These are phyloP conservation scores for Leccinellum luteum DNA, from an alignment of 768 basidiomycete species.

Conservation along the genomic window DNA sequence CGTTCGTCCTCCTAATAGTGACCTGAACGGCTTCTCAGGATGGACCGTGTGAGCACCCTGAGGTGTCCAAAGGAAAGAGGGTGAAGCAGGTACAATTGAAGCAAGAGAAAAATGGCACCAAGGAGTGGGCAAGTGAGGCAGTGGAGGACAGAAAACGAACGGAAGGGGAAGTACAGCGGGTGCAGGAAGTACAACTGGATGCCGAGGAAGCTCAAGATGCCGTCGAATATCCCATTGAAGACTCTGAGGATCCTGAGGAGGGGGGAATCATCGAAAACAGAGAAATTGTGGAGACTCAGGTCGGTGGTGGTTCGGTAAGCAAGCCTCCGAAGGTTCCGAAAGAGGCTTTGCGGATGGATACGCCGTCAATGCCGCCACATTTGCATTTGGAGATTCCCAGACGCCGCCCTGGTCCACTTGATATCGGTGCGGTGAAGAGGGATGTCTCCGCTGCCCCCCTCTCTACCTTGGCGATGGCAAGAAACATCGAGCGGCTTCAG, in stretches of 20 bases:
- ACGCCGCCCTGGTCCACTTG: conserved; percentile 70
- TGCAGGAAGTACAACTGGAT: too few species aligned
- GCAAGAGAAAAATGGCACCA: conserved; percentile 37
- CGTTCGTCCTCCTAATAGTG: conserved; percentile 56
- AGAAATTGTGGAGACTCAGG: conserved; percentile 26
- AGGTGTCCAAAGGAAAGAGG: conserved; percentile 51
- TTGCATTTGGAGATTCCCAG: conserved; percentile 37
- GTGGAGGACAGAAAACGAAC: conserved; percentile 36
- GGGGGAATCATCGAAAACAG: conserved; percentile 34
- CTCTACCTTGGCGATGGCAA: conserved; percentile 76
- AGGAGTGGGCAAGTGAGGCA: conserved; percentile 36
- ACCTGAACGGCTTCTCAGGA: conserved; percentile 67
- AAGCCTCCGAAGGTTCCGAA: conserved; percentile 40
- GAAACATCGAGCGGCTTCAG: conserved; percentile 79
- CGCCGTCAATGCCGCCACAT: conserved; percentile 42
- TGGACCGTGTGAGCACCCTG: too few species aligned
- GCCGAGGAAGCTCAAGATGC: conserved; percentile 34
- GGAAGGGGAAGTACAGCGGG: too few species aligned
- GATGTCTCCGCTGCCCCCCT: conserved; percentile 31
- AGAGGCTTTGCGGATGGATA: conserved; percentile 65
- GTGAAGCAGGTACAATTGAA: conserved; percentile 43
- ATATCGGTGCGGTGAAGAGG: conserved; percentile 56
- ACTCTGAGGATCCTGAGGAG: conserved; percentile 45
- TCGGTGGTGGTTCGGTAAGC: conserved; percentile 39
- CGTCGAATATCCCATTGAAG: conserved; percentile 40